Conservation (phyloP, 2,329 filamentous ascomycete genomes). For the Botrytis byssoidea region DNA sequence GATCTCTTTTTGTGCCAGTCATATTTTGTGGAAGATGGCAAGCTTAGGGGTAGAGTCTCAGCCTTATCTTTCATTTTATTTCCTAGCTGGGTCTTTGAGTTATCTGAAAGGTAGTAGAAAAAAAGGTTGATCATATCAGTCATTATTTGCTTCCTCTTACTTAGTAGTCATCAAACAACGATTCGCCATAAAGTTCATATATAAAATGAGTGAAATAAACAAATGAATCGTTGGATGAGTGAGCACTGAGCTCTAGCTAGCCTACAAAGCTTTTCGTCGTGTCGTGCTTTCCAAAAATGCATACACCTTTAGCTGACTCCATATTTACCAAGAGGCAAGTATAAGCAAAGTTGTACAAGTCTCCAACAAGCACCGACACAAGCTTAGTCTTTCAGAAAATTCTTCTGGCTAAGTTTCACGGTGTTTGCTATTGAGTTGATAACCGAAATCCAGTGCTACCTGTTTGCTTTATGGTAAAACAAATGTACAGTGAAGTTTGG, state of each 20-base stretch:
- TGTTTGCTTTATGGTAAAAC: background rate
- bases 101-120: background rate
- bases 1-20: background rate
- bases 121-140: background rate
- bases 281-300: accelerated
- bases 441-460: background rate
- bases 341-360: background rate
- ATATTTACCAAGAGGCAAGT: background rate
- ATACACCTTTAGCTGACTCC: too few relatives aligned
- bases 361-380: background rate
- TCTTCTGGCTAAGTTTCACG: background rate
- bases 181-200: too few relatives aligned
- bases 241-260: background rate
- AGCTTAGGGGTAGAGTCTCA: background rate
- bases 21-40: background rate
- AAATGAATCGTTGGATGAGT: background rate
- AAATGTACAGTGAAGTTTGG: background rate
- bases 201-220: too few relatives aligned
- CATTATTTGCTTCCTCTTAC: background rate
- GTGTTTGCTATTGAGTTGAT: background rate
- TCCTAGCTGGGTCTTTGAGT: accelerated
- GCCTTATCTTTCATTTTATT: background rate
- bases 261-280: background rate
- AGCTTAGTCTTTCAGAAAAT: background rate
- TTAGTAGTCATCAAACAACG: background rate